These are phyloP conservation scores for Pythium coloratum DNA, from an alignment of 352 stramenopile genomes.

Conservation along the genomic window DNA sequence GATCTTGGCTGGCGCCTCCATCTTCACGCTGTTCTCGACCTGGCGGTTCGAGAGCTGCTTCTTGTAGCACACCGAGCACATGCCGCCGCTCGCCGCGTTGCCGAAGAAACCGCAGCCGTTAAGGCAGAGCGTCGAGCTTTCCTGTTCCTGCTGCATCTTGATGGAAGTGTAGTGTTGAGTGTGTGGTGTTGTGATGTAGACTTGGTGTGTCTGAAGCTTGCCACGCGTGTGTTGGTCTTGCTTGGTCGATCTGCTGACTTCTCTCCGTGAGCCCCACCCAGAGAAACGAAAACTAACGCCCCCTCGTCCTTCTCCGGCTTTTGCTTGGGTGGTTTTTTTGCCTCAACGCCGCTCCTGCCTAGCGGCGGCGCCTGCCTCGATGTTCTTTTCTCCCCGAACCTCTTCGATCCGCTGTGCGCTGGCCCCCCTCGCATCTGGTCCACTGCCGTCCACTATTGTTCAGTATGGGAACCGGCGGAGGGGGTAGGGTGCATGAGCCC, in stretches of 20 bases:
- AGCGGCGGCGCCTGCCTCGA: background rate
- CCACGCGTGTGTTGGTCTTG: background rate
- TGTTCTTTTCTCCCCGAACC: constrained; percentile 30
- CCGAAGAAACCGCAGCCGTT: constrained; percentile 84
- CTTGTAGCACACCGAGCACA: constrained; percentile 87
- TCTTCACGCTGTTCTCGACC: constrained; percentile 39
- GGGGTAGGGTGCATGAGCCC: constrained; percentile 11
- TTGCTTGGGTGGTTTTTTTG: constrained; percentile 16
- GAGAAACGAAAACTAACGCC: constrained; percentile 67
- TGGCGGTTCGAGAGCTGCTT: constrained; percentile 81
- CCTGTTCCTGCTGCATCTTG: constrained; percentile 79
- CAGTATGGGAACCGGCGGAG: constrained; percentile 12
- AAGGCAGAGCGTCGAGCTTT: constrained; percentile 68
- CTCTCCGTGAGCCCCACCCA: constrained; percentile 39
- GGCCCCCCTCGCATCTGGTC: constrained; percentile 19
- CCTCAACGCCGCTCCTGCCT: background rate
- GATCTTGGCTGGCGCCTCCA: constrained; percentile 21
- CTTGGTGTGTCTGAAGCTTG: background rate
- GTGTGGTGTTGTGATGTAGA: constrained; percentile 1
- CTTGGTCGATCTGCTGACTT: background rate
- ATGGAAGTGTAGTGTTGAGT: constrained; percentile 6
- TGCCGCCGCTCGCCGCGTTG: constrained; percentile 60
- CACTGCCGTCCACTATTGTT: constrained; percentile 17
- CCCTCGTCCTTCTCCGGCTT: constrained; percentile 17
- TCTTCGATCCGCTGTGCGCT: background rate